phyloP scores from a whole-genome alignment of 805 yeast genomes.

The Barnettozyma californica region DNA sequence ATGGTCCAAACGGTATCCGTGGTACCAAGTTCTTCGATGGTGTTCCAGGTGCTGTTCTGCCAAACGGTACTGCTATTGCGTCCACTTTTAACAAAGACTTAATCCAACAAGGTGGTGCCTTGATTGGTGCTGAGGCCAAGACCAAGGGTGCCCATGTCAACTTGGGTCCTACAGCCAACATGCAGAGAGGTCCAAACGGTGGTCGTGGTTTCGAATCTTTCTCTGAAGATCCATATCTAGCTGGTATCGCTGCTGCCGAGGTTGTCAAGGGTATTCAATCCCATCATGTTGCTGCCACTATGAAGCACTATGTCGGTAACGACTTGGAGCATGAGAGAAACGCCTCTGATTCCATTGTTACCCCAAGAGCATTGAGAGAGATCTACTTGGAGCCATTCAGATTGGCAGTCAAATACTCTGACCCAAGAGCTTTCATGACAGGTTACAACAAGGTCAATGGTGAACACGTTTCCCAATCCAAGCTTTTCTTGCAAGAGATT shows the following conservation, averaged over 20 bases:
- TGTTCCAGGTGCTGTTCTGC: slow-evolving; percentile 52
- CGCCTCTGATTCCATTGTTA: slow-evolving; percentile 41
- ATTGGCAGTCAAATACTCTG: slow-evolving; percentile 45
- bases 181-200: slow-evolving; percentile 52
- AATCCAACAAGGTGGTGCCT: slow-evolving; percentile 41
- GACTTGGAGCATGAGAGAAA: slow-evolving; percentile 55
- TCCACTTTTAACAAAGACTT: slow-evolving; percentile 50
- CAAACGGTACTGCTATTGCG: slow-evolving; percentile 54
- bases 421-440: slow-evolving; percentile 56
- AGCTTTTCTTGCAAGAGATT: slow-evolving; percentile 37
- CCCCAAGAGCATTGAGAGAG: slow-evolving; percentile 61
- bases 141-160: slow-evolving; percentile 48
- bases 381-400: slow-evolving; percentile 61
- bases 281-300: slow-evolving; percentile 45
- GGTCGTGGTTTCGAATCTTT: slow-evolving; percentile 61
- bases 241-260: slow-evolving; percentile 43
- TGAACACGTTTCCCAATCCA: slow-evolving; percentile 46
- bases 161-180: slow-evolving; percentile 47
- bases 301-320: slow-evolving; percentile 60
- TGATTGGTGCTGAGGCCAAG: slow-evolving; percentile 51
- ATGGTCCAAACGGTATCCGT: slow-evolving; percentile 63
- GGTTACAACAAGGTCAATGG: slow-evolving; percentile 62
- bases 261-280: slow-evolving; percentile 51
- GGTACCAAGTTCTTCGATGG: slow-evolving; percentile 51
- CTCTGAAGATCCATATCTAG: slow-evolving; percentile 53